Percentiles rank a stretch among this genome's conserved stretches.
Evolutionary conservation across 2,329 filamentous ascomycete genomes (phyloP).

Genomic region (Fusarium odoratissimum): DNA sequence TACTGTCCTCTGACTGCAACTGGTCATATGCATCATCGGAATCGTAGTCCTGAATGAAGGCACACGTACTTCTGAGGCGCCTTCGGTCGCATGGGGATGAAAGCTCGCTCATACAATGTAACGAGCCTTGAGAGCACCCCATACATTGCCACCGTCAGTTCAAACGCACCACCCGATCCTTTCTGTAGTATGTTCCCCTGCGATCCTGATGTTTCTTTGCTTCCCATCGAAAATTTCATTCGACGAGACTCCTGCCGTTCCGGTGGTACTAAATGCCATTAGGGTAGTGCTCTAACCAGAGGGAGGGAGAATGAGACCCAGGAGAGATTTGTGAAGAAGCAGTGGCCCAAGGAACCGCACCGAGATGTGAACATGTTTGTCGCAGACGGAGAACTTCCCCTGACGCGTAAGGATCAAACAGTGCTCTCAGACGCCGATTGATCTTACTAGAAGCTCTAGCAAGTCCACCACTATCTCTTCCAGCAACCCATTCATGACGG

Average conservation of each 20-base stretch:
- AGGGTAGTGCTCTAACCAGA: conserved; percentile 17
- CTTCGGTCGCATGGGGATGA: not conserved
- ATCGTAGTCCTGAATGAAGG: not conserved
- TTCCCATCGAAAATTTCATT: conserved; percentile 1
- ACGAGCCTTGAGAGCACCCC: conserved; percentile 4
- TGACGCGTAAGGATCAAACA: not conserved
- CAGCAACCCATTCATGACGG: not conserved
- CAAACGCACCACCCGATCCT: not conserved
- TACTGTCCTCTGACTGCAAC: not conserved
- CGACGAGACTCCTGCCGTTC: not conserved
- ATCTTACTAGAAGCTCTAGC: not conserved
- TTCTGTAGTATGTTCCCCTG: not conserved
- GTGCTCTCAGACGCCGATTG: not conserved
- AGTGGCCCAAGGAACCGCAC: conserved; percentile 1
- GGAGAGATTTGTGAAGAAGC: not conserved
- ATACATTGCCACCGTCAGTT: conserved; percentile 8
- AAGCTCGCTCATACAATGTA: not conserved
- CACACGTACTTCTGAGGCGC: not conserved
- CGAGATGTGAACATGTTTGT: not conserved
- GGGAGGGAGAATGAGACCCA: not conserved
- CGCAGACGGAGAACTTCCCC: not conserved
- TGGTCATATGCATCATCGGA: not conserved
- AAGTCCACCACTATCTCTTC: not conserved
- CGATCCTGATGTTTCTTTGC: not conserved
- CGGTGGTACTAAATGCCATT: conserved; percentile 16